Percentiles rank a stretch among this genome's conserved stretches.
Evolutionary conservation across 1,284 basidiomycete genomes (phyloP).

Genomic region (Fomitopsis pinicola): DNA sequence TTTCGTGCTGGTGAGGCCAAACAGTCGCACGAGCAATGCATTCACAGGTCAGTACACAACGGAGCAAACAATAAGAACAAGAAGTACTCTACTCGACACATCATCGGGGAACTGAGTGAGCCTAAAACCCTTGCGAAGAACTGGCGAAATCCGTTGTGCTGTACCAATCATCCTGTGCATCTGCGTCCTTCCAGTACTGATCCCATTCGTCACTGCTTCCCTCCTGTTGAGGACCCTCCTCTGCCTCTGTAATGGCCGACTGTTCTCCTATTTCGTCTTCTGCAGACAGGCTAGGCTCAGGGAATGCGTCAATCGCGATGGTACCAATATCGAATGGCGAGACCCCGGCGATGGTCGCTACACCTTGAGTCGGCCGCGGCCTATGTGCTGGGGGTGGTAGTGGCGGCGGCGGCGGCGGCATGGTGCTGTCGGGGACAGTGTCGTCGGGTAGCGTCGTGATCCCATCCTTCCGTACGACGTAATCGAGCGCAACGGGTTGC

Average conservation of each 20-base stretch:
- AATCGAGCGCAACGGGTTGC: slow-evolving; percentile 61
- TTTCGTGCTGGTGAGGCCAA: too few species aligned
- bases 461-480: slow-evolving; percentile 60
- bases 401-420: neutral
- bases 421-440: slow-evolving; percentile 2
- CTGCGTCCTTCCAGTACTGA: slow-evolving; percentile 37
- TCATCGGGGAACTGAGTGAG: neutral
- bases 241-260: slow-evolving; percentile 2
- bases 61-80: neutral
- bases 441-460: slow-evolving; percentile 31
- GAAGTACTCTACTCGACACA: neutral
- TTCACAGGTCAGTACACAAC: neutral
- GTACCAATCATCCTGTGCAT: slow-evolving; percentile 14
- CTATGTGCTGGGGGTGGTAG: neutral
- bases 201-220: slow-evolving; percentile 38
- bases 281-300: neutral
- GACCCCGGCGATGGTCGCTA: neutral
- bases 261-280: neutral
- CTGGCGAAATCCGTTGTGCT: neutral
- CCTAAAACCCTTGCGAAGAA: neutral
- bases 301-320: neutral
- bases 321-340: neutral
- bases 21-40: too few species aligned
- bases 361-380: neutral
- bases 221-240: slow-evolving; percentile 14